Percentiles rank a stretch among this genome's conserved stretches.
Evolutionary conservation across 2,329 filamentous ascomycete species (phyloP).

Genomic region (Penicillium thymicola): DNA sequence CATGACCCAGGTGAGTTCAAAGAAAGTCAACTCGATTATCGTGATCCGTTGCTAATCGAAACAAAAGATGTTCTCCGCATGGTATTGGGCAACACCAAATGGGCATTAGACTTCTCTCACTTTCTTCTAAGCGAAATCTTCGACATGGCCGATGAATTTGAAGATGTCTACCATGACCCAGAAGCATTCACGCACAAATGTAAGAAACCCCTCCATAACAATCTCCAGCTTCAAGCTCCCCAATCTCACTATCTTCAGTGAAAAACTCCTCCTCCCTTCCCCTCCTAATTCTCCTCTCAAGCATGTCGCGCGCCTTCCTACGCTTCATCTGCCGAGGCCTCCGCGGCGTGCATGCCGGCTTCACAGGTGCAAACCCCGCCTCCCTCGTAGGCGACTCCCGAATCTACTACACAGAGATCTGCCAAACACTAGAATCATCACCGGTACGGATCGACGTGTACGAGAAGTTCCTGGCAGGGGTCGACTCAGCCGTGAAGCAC

Average conservation of each 20-base stretch:
- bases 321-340: constrained; percentile 66
- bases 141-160: constrained; percentile 42
- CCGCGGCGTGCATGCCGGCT: constrained; percentile 51
- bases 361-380: constrained; percentile 39
- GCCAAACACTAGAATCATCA: constrained; percentile 50
- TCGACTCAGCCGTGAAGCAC: constrained; percentile 63
- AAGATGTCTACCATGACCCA: constrained; percentile 31
- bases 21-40: neutral
- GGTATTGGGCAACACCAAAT: constrained; percentile 71
- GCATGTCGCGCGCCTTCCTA: constrained; percentile 69
- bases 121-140: constrained; percentile 56
- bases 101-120: constrained; percentile 66
- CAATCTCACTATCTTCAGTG: constrained; percentile 21
- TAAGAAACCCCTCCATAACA: constrained; percentile 12
- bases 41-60: constrained; percentile 6
- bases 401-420: constrained; percentile 52
- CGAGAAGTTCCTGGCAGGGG: constrained; percentile 61
- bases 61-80: constrained; percentile 65
- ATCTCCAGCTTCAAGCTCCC: neutral
- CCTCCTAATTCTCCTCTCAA: constrained; percentile 64
- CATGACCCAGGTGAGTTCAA: constrained; percentile 56
- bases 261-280: constrained; percentile 41
- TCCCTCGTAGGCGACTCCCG: constrained; percentile 38
- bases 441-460: constrained; percentile 61
- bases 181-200: constrained; percentile 38